Conservation (phyloP, 306 rosid genomes). For the Hylodesmum podocarpum region DNA sequence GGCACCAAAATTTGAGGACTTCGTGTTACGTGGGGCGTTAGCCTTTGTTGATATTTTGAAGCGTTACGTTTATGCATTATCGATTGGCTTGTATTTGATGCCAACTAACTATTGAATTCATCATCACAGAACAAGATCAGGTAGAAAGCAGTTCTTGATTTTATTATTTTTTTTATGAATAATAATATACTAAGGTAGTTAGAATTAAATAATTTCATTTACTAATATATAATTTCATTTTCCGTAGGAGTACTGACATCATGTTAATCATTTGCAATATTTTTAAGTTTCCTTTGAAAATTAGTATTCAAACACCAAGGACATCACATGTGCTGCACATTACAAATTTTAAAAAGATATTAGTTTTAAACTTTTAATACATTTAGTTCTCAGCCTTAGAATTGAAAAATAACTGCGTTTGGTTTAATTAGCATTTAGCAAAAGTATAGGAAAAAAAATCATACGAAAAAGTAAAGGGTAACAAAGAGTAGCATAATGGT, state of each 20-base stretch:
- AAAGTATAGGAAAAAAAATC: neutral
- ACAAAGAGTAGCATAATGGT: neutral
- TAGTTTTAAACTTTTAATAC: neutral
- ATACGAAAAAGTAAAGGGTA: neutral
- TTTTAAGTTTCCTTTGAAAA: slow-evolving; percentile 17
- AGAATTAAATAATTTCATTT: neutral
- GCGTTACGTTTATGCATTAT: slow-evolving; percentile 8
- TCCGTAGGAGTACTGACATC: neutral
- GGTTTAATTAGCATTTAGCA: too few species aligned
- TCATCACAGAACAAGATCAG: neutral
- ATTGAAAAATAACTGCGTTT: neutral
- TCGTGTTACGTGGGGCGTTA: neutral
- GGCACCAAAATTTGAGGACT: slow-evolving; percentile 23
- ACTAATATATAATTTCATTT: neutral
- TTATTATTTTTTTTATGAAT: too few species aligned
- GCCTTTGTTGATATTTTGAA: slow-evolving; percentile 17
- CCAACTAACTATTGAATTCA: neutral
- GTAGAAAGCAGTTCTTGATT: neutral
- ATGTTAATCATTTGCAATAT: slow-evolving; percentile 14
- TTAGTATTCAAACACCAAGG: neutral
- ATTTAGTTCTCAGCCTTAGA: neutral
- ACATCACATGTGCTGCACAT: neutral
- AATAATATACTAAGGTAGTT: neutral
- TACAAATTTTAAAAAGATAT: neutral
- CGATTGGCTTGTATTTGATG: neutral